Evolutionary conservation across 2,329 filamentous ascomycete genomes (phyloP), one percentile per base, ranked within the genome.

Genomic region (Trichoderma sp.): DNA sequence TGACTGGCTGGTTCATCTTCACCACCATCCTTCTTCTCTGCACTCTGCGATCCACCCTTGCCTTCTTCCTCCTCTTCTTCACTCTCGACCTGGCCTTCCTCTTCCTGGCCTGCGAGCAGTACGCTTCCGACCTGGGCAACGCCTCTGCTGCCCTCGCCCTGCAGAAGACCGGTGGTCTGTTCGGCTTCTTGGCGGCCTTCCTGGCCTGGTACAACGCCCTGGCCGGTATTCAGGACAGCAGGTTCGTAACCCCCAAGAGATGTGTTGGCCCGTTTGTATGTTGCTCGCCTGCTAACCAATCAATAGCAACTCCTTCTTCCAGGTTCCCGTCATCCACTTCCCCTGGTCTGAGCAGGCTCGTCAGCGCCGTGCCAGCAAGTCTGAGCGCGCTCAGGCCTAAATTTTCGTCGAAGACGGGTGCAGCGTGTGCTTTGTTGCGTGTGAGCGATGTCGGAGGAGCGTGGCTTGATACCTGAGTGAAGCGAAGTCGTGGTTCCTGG

Each of bases 291-390:
- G 66, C 77, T 82, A 75, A 82, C 74, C 56, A 54, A 9, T 63
- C 51, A 45, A 67, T 73, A 95, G 92, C 82, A 89, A 89, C 79
- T 88, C 85, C 30, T 97, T 97, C 88, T 95, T 97, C 83, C 84
- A 95, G 77, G 87, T 96, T 68, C 94, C 93, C 59, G 93, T 97
- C 68, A 89, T 90, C 72, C 93, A 97, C 83, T 96, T 97, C 84
- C 94, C 93, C 62, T 97, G 94, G 94, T 94, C 91, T 44, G 89
- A 90, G 72, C 90, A 90, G 79, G 90, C 87, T 61, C 85, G 85
- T 68, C 83, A 87, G 77, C 77, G 75, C 67, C 85, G 88, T 67
- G 75, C 73, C 68, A 82, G 73, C 68, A 82, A 89, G 74, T 67
- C 67, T 21, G 73, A 74, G 58, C 71, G 70, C 64, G 68, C 68